Conservation (phyloP, 108 stramenopile genomes). For the Skeletonema menzelii region DNA sequence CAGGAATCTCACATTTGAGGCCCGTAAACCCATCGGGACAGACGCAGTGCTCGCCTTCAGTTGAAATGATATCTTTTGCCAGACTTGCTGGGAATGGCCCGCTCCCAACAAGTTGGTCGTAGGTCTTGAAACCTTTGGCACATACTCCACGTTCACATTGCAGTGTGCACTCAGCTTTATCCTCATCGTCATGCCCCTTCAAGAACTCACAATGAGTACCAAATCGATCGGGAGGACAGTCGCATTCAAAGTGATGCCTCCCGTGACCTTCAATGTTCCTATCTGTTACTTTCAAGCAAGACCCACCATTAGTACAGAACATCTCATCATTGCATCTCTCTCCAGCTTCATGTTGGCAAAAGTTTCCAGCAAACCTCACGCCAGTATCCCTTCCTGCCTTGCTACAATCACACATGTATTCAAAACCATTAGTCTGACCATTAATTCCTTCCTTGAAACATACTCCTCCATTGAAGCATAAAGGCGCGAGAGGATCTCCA, state of each 20-base stretch:
- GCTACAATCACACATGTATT: conserved; percentile 41
- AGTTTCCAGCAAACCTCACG: conserved; percentile 26
- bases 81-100: conserved; percentile 31
- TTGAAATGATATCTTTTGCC: conserved; percentile 25
- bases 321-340: conserved; percentile 34
- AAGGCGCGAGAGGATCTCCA: conserved; percentile 22
- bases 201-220: conserved; percentile 42
- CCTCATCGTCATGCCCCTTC: conserved; percentile 7
- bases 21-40: conserved; percentile 42
- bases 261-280: background rate
- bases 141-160: conserved; percentile 32
- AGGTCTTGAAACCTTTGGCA: conserved; percentile 39
- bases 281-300: conserved; percentile 10
- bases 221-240: conserved; percentile 16
- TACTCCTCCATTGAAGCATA: conserved; percentile 35
- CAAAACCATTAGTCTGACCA: conserved; percentile 5
- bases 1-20: conserved; percentile 38
- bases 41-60: conserved; percentile 39
- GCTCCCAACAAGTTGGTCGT: conserved; percentile 25
- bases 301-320: conserved; percentile 46
- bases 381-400: conserved; percentile 8
- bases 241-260: conserved; percentile 16
- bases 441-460: conserved; percentile 23
- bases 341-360: conserved; percentile 37
- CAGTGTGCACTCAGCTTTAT: conserved; percentile 15